phyloP scores from a whole-genome alignment of 768 basidiomycete species.

The Phaeotremella skinneri region DNA sequence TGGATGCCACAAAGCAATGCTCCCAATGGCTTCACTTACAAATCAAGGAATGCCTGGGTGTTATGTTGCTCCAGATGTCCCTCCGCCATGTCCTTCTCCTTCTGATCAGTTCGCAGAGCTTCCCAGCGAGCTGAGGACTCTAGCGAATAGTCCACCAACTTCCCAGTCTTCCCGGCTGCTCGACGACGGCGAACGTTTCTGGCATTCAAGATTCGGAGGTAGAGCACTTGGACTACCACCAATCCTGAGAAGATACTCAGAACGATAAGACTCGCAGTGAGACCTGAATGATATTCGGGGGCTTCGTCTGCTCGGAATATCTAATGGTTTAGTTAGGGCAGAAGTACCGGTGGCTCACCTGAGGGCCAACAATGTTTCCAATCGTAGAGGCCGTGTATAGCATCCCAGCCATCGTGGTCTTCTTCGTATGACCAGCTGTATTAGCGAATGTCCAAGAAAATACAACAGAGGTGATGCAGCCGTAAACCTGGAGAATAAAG shows the following conservation, averaged over 20 bases:
- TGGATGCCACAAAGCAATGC: too few relatives aligned
- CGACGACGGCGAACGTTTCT: conserved; percentile 16
- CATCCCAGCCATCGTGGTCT: conserved; percentile 36
- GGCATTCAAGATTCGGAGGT: conserved; percentile 22
- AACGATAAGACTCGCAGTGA: conserved; percentile 22
- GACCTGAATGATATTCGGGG: conserved; percentile 26
- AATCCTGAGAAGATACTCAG: conserved; percentile 19
- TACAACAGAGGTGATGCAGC: conserved; percentile 26
- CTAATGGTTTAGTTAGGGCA: conserved; percentile 1
- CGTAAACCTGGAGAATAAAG: conserved; percentile 36
- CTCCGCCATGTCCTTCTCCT: conserved; percentile 1
- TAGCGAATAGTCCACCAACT: conserved; percentile 23
- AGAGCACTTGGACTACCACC: conserved; percentile 21
- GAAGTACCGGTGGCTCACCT: background rate
- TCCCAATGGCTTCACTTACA: too few relatives aligned
- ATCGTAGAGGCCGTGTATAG: conserved; percentile 26
- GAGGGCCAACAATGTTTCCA: conserved; percentile 33
- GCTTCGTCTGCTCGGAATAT: conserved; percentile 13
- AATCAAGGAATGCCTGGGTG: conserved; percentile 27
- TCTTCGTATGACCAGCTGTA: conserved; percentile 34
- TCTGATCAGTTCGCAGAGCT: conserved; percentile 3
- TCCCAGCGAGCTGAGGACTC: conserved; percentile 20
- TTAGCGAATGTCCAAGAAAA: conserved; percentile 36
- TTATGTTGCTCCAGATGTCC: conserved; percentile 22
- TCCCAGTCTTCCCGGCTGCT: conserved; percentile 24